Percentiles rank a stretch among this genome's conserved stretches.
These are phyloP conservation scores for Macadamia integrifolia DNA, from an alignment of 164 flowering plant species.

Conservation along the genomic window DNA sequence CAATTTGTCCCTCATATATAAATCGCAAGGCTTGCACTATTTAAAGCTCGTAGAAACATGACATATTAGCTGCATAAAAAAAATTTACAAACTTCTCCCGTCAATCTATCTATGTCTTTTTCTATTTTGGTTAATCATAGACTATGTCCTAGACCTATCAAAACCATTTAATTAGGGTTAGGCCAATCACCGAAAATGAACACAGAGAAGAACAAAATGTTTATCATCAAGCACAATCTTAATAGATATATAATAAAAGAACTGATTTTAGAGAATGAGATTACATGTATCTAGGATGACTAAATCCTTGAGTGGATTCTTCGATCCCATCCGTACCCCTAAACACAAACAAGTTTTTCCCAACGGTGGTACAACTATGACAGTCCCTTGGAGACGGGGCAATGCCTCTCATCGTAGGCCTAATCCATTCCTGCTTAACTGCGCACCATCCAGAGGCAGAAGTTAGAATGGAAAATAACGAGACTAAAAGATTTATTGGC, in stretches of 20 bases:
- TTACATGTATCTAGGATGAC: constrained; percentile 80
- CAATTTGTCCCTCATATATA: too few species aligned
- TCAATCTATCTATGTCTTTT: not conserved
- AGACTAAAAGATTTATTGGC: too few species aligned
- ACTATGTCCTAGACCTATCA: not conserved
- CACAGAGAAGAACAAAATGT: too few species aligned
- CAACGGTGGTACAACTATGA: constrained; percentile 84
- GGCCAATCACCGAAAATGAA: not conserved
- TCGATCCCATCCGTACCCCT: constrained; percentile 96
- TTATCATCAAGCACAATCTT: not conserved
- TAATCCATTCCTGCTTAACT: constrained; percentile 73
- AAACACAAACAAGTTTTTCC: constrained; percentile 77
- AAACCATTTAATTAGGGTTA: not conserved
- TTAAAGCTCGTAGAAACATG: too few species aligned
- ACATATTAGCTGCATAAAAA: not conserved
- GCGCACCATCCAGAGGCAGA: constrained; percentile 9
- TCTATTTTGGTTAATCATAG: too few species aligned
- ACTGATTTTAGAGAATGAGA: constrained; percentile 12
- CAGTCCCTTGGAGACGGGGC: constrained; percentile 88
- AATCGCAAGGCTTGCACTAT: too few species aligned
- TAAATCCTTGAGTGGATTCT: constrained; percentile 76
- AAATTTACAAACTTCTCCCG: not conserved
- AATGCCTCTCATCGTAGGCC: constrained; percentile 65
- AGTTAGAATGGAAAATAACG: too few species aligned
- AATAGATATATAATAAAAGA: not conserved